Base-by-base conservation (phyloP, 495 filamentous ascomycete species). In the Lasiosphaeria hispida region DNA sequence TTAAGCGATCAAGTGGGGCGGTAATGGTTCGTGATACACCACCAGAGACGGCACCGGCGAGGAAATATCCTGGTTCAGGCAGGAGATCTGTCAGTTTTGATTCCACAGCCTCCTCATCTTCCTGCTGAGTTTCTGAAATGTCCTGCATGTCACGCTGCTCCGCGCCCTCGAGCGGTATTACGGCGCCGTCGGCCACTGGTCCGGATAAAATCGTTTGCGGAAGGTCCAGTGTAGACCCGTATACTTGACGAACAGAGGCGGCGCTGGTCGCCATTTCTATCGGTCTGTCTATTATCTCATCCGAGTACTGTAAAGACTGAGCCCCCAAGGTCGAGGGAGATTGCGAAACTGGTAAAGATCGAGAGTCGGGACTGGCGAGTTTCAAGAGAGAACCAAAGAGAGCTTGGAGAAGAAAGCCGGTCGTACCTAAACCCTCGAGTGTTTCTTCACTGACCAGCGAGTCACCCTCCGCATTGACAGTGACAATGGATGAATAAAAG, bases 1-100 rank as follows among this genome's bases (percentile, higher is more conserved):
- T 97, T 50, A 98, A 82, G 63, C 94, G 91, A 74, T 98, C 94
- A 72, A 98, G 85, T 48, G 94, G 94, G 15, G 94, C 94, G 41
- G 94, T 98, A 55, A 89, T 85, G 70, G 94, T 96, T 59, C 94
- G 84, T 57, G 92, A 97, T 53, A 96, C 86, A 65, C 87, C 91
- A 57, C 94, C 94, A 61, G 94, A 92, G 53, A 96, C 76, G 61
- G 90, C 94, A 72, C 94, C 94, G 62, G 95, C 95, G 77, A 93
- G 72, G 73, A 98, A 98, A 76, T 98, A 98, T 79, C 93, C 93
- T 96, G 90, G 73, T 75, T 82, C 78, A 67, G 80, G 81, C 51
- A 80, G 70, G 62, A 80, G 72, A 60, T 72, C 75, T 67, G 77
- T 81, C 75, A 83, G 80, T 72, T 63, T 70, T 63, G 68, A 64